These are phyloP conservation scores for Microthlaspi erraticum DNA, from an alignment of 345 rosid species.

Conservation along the genomic window DNA sequence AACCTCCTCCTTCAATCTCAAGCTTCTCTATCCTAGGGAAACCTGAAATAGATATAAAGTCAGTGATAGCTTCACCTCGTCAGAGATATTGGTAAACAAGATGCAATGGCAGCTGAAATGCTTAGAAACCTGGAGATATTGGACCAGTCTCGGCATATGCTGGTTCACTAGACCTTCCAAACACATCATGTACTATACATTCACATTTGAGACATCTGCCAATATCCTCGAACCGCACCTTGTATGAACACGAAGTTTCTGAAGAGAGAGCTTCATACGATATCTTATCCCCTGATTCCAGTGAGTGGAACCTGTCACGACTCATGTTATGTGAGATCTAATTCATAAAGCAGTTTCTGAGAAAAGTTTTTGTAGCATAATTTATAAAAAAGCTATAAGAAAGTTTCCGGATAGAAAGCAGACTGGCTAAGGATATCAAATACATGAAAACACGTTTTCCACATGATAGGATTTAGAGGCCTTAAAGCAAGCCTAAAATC, in stretches of 20 bases:
- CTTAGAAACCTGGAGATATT: constrained; percentile 70
- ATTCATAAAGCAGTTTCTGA: constrained; percentile 8
- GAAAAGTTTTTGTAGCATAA: neutral
- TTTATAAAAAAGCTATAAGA: constrained; percentile 11
- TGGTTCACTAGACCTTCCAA: constrained; percentile 92
- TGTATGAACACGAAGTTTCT: constrained; percentile 77
- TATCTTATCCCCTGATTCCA: constrained; percentile 52
- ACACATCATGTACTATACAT: constrained; percentile 87
- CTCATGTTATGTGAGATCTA: constrained; percentile 31
- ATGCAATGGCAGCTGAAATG: constrained; percentile 26
- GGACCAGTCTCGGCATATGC: constrained; percentile 74
- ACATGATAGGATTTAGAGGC: constrained; percentile 15
- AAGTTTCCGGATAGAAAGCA: constrained; percentile 26
- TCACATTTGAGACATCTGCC: constrained; percentile 88
- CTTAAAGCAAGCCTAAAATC: neutral
- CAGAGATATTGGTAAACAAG: constrained; percentile 7
- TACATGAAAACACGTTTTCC: constrained; percentile 14
- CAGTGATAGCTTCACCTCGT: constrained; percentile 15
- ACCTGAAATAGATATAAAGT: constrained; percentile 52
- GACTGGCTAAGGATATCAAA: constrained; percentile 1
- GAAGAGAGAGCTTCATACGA: constrained; percentile 72
- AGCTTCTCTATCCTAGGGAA: constrained; percentile 85
- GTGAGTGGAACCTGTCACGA: constrained; percentile 73
- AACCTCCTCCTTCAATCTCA: constrained; percentile 95
- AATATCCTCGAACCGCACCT: constrained; percentile 77